Evolutionary conservation across 495 filamentous ascomycete species (phyloP), one percentile per base, ranked within the genome.

Genomic region (Trichoderma asperelloides): DNA sequence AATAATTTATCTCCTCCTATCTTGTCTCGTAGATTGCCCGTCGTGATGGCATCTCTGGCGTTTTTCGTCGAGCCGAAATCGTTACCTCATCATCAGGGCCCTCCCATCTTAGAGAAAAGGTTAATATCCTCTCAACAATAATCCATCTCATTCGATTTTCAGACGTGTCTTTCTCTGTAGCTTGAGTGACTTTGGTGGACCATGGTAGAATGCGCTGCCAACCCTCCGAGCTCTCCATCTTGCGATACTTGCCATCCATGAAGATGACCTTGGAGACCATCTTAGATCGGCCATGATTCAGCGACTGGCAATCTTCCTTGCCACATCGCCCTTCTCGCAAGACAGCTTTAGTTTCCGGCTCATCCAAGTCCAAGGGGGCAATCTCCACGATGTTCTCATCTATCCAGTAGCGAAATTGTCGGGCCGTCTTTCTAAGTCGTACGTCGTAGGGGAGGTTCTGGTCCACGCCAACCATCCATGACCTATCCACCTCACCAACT

Each of bases 231-330:
- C 43, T 43, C 16, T 43, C 41, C 39, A 45, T n/a, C 13, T 5
- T 5, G 7, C 41, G 43, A 47, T 65, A 65, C 16, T 65, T 49
- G 39, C 64, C 64, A 23, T 65, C 64, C 37, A 65, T 65, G 64
- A 65, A 65, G 27, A 30, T 65, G 41, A 65, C 64, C 21, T 65
- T 65, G 64, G 64, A 65, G 28, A 65, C 27, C 27, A 65, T 65
- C 5, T 65, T 41, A 11, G 64, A 45, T 15, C 37, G 27, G 15
- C 64, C 64, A 27, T 30, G 39, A 41, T 65, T 65, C 21, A 47
- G 25, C 40, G 40, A 25, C 23, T 47, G 64, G 41, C 64, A 65
- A 11, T 65, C 43, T 15, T 47, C 43, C 40, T 65, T 65, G 16
- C 43, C 64, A 23, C 64, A 65, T 30, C 64, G 64, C 39, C 64